phyloP scores from a whole-genome alignment of 768 basidiomycete genomes.

The Lanmaoa rubissima region DNA sequence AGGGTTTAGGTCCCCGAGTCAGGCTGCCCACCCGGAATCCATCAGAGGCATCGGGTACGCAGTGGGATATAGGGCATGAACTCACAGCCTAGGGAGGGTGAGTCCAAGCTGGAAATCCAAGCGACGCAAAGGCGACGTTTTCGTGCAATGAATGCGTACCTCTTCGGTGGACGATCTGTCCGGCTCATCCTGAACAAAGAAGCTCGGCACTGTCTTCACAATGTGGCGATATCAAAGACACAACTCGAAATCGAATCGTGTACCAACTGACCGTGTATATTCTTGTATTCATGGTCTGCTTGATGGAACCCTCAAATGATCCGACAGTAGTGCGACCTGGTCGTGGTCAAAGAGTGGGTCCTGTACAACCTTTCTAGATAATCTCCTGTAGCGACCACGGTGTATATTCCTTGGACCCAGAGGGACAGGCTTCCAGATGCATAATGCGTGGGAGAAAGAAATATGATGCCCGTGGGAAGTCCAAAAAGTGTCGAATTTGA shows the following conservation, averaged over 20 bases:
- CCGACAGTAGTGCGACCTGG: neutral
- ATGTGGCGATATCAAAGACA: neutral
- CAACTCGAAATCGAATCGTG: neutral
- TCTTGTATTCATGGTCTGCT: conserved; percentile 1
- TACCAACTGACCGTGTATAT: conserved; percentile 16
- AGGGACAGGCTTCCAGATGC: too few species aligned
- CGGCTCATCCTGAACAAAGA: conserved; percentile 23
- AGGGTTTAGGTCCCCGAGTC: too few species aligned
- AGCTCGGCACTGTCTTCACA: conserved; percentile 16
- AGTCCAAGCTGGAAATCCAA: neutral
- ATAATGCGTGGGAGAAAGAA: too few species aligned
- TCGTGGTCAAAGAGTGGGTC: neutral
- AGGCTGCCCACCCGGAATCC: neutral
- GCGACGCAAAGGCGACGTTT: neutral
- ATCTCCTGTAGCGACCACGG: neutral
- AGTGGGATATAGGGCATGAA: neutral
- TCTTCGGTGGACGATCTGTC: neutral
- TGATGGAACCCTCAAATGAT: neutral
- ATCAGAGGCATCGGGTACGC: neutral
- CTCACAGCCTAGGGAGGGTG: conserved; percentile 15
- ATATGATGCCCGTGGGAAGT: too few species aligned
- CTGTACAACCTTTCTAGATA: neutral
- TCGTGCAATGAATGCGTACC: conserved; percentile 1
- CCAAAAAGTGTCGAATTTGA: too few species aligned
- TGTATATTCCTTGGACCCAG: too few species aligned